Conservation (phyloP, 768 basidiomycete species). For the Rhodotorula sphaerocarpa region DNA sequence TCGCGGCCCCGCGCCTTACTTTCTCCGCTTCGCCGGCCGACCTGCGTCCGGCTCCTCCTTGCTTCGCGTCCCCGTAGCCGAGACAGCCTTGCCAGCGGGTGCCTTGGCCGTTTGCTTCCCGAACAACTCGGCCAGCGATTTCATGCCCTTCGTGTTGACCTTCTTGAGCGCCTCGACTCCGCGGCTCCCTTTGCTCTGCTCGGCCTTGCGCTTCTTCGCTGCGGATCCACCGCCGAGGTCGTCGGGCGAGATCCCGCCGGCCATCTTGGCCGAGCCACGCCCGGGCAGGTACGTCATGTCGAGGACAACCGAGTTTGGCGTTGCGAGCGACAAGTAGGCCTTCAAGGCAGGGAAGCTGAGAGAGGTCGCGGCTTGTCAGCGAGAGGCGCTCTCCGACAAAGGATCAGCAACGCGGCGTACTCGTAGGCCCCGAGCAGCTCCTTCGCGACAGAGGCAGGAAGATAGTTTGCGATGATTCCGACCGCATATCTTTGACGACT, state of each 20-base stretch:
- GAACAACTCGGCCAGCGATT: constrained; percentile 21
- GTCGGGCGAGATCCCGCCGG: not conserved
- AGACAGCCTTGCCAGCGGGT: not conserved
- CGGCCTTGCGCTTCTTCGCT: constrained; percentile 25
- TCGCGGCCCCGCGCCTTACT: not conserved
- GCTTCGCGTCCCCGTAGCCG: too few relatives aligned
- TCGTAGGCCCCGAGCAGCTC: constrained; percentile 11
- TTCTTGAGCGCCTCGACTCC: constrained; percentile 36
- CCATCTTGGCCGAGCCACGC: constrained; percentile 15
- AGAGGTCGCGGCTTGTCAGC: too few relatives aligned
- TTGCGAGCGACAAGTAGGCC: constrained; percentile 6
- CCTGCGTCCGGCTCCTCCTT: not conserved
- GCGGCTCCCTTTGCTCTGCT: constrained; percentile 16
- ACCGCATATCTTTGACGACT: constrained; percentile 21
- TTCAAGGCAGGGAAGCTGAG: constrained; percentile 18
- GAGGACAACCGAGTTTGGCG: constrained; percentile 19
- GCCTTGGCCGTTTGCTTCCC: constrained; percentile 9
- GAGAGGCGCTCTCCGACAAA: too few relatives aligned
- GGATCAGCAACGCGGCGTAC: too few relatives aligned
- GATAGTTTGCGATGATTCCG: constrained; percentile 24
- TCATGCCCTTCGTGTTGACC: constrained; percentile 35
- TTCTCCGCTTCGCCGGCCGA: constrained; percentile 6
- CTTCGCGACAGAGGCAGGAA: constrained; percentile 4
- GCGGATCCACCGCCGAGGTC: constrained; percentile 13
- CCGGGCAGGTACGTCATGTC: constrained; percentile 29